phyloP scores from a whole-genome alignment of 345 rosid genomes.

The Brassica incana region DNA sequence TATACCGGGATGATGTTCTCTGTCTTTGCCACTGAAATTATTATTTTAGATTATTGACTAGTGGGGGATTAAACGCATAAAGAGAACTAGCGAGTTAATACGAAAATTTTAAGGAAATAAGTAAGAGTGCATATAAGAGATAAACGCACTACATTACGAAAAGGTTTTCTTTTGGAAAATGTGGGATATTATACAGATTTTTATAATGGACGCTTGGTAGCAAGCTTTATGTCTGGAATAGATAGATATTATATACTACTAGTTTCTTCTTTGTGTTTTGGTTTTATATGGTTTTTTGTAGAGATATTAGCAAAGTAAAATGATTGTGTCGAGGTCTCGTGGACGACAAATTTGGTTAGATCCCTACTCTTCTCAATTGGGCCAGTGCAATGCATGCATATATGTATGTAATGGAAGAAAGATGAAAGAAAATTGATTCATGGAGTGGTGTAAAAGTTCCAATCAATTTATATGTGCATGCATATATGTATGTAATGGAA shows the following conservation, averaged over 20 bases:
- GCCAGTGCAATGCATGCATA: not conserved
- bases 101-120: not conserved
- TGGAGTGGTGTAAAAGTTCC: not conserved
- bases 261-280: not conserved
- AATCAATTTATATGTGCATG: not conserved
- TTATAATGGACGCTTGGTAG: constrained; percentile 19
- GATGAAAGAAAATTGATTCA: not conserved
- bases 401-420: not conserved
- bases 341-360: constrained; percentile 17
- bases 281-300: constrained; percentile 24
- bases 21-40: not conserved
- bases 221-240: constrained; percentile 22
- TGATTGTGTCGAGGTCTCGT: constrained; percentile 37
- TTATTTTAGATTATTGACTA: no score
- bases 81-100: not conserved
- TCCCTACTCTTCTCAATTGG: constrained; percentile 20
- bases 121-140: not conserved
- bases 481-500: constrained; percentile 1
- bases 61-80: not conserved
- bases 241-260: not conserved
- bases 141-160: constrained; percentile 8
- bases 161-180: constrained; percentile 18
- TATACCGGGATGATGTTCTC: not conserved
- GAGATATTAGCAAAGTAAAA: constrained; percentile 15
- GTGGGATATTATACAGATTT: constrained; percentile 7